A percentile compares a stretch with the other conserved stretches of the same genome.
Conservation (phyloP, 306 rosid species). For the Arachis stenosperma region DNA sequence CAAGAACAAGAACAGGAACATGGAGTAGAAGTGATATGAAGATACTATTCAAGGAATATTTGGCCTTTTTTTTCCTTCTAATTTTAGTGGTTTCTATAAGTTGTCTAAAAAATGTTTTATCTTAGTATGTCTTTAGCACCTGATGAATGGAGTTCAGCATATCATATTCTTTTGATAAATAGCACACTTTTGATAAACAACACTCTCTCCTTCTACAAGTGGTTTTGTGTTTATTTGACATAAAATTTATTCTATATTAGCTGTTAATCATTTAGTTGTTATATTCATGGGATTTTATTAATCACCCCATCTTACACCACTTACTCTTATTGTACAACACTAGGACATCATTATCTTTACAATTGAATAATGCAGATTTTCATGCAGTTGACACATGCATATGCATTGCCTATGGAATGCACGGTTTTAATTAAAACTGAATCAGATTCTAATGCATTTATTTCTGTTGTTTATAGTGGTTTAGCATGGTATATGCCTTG, state of each 20-base stretch:
- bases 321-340: slow-evolving; percentile 34
- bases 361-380: slow-evolving; percentile 50
- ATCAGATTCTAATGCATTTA: slow-evolving; percentile 44
- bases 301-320: slow-evolving; percentile 33
- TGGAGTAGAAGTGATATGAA: slow-evolving; percentile 48
- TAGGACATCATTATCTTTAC: slow-evolving; percentile 36
- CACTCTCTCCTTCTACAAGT: neutral
- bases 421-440: slow-evolving; percentile 46
- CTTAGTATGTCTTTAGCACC: slow-evolving; percentile 35
- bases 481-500: slow-evolving; percentile 51
- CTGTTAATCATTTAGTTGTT: slow-evolving; percentile 43
- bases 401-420: slow-evolving; percentile 47
- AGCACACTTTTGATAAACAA: neutral
- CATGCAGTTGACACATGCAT: slow-evolving; percentile 54
- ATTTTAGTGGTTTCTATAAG: slow-evolving; percentile 33
- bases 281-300: slow-evolving; percentile 45
- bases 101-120: slow-evolving; percentile 37
- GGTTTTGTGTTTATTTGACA: slow-evolving; percentile 24
- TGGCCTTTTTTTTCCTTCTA: slow-evolving; percentile 3
- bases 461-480: slow-evolving; percentile 38
- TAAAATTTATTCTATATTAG: slow-evolving; percentile 45
- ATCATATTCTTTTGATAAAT: slow-evolving; percentile 37
- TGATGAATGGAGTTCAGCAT: slow-evolving; percentile 31
- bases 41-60: slow-evolving; percentile 60
- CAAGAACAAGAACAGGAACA: slow-evolving; percentile 58